Conservation (phyloP, 2,329 filamentous ascomycete genomes). For the Botrytis fragariae region DNA sequence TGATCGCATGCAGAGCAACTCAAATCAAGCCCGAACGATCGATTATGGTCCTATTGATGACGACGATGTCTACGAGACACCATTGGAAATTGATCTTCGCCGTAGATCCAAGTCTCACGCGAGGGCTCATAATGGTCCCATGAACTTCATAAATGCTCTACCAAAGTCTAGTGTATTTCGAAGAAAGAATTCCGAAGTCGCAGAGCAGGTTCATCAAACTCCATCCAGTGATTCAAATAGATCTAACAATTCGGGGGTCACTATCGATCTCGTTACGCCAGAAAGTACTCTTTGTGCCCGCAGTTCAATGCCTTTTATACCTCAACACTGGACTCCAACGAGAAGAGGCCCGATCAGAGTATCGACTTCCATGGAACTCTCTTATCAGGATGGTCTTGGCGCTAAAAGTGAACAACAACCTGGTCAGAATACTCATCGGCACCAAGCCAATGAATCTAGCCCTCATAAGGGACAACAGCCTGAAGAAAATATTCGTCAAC, state of each 20-base stretch:
- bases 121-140: not conserved
- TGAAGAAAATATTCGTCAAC: conserved; percentile 16
- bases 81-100: not conserved
- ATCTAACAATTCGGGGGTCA: not conserved
- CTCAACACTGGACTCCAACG: not conserved
- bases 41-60: conserved; percentile 4
- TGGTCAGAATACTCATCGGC: not conserved
- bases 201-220: not conserved
- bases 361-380: not conserved
- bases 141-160: not conserved
- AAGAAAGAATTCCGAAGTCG: not conserved
- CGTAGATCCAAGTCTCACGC: not conserved
- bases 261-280: conserved; percentile 7
- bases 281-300: not conserved
- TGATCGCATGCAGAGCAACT: not conserved
- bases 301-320: not conserved
- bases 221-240: not conserved
- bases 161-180: conserved; percentile 1
- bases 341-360: not conserved
- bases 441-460: not conserved
- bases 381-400: not conserved
- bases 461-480: not conserved
- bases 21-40: not conserved
- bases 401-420: not conserved
- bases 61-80: not conserved